Percentiles rank a stretch among this genome's conserved stretches.
phyloP scores from a whole-genome alignment of 768 basidiomycete species.

The Kwoniella pini region DNA sequence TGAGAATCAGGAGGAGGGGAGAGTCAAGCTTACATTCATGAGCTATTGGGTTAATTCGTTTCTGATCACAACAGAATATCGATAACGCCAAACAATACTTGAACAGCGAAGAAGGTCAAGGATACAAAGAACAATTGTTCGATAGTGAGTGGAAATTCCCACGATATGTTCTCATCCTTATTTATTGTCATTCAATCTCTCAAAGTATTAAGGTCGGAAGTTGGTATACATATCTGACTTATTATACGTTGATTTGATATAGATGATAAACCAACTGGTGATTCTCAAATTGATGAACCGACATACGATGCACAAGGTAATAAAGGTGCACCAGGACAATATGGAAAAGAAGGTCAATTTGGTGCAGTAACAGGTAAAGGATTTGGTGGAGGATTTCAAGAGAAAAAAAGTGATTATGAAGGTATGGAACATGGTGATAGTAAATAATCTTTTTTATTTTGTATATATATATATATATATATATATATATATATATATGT shows the following conservation, averaged over 20 bases:
- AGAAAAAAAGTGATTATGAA: slow-evolving; percentile 20
- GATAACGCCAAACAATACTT: slow-evolving; percentile 37
- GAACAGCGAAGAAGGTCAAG: slow-evolving; percentile 31
- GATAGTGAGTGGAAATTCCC: slow-evolving; percentile 14
- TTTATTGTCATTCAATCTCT: background rate
- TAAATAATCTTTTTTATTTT: slow-evolving; percentile 5
- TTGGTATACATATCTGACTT: no score
- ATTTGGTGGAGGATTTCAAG: slow-evolving; percentile 24
- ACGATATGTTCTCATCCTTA: background rate
- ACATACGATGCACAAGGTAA: slow-evolving; percentile 30
- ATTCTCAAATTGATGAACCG: slow-evolving; percentile 13
- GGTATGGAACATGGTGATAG: slow-evolving; percentile 14
- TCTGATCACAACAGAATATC: no score
- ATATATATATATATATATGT: no score
- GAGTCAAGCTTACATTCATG: background rate
- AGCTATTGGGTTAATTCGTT: no score
- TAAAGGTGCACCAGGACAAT: slow-evolving; percentile 27
- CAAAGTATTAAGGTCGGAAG: no score
- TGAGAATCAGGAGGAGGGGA: no score
- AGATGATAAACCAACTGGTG: slow-evolving; percentile 16
- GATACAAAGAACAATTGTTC: slow-evolving; percentile 20
- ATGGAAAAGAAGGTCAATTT: slow-evolving; percentile 30
- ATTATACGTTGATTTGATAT: no score
- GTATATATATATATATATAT: no score
- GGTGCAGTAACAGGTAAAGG: slow-evolving; percentile 30